These are phyloP conservation scores for Leersia perrieri DNA, from an alignment of 176 grass and related monocot species.

Conservation along the genomic window DNA sequence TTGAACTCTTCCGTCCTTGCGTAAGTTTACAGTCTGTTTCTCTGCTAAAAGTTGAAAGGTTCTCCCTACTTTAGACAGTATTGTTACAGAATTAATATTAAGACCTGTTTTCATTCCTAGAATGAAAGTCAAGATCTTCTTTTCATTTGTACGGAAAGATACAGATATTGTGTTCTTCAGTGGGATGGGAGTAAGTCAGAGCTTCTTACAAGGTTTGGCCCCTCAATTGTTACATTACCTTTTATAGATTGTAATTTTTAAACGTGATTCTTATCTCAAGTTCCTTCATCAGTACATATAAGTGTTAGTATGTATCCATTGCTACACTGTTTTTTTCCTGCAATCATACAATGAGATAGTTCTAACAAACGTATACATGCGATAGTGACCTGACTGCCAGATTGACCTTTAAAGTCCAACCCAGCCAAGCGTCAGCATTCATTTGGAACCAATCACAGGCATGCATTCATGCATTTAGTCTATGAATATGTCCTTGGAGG, in stretches of 20 bases:
- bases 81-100: not conserved
- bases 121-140: constrained; percentile 89
- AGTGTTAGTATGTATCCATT: not conserved
- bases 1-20: constrained; percentile 82
- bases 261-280: not conserved
- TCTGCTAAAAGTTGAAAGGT: not conserved
- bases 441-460: not conserved
- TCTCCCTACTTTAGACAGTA: not conserved
- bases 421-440: not conserved
- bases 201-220: constrained; percentile 75
- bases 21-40: constrained; percentile 40
- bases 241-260: not conserved
- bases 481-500: not conserved
- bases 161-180: constrained; percentile 89
- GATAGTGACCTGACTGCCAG: constrained; percentile 1
- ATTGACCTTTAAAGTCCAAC: not conserved
- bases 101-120: constrained; percentile 23
- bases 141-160: constrained; percentile 86
- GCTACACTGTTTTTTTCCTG: not conserved
- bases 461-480: not conserved
- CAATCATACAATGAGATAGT: not conserved
- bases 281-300: not conserved
- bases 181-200: constrained; percentile 82
- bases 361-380: constrained; percentile 7
- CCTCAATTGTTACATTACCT: not conserved